A percentile compares a stretch with the other conserved stretches of the same genome.
Conservation (phyloP, 139 green algal species). For the Chlamydomonas asymmetrica region DNA sequence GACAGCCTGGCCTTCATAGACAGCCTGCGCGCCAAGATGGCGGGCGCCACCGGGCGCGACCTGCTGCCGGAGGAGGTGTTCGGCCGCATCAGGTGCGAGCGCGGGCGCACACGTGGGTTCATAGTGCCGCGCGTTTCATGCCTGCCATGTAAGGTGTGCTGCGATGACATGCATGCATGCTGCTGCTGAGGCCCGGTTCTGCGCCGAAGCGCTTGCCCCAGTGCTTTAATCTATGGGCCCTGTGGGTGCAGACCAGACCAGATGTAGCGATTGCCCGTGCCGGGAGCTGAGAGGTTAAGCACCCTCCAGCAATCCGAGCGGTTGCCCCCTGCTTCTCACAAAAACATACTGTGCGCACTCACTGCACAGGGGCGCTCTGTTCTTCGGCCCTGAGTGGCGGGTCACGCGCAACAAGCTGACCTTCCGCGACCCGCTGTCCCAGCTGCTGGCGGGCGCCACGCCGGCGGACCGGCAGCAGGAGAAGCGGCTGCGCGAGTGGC, state of each 20-base stretch:
- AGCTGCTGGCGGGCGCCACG: conserved; percentile 58
- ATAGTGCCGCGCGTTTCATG: too few relatives aligned
- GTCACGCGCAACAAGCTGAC: conserved; percentile 84
- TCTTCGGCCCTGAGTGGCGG: conserved; percentile 74
- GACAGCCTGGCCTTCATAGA: conserved; percentile 76
- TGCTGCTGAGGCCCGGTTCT: too few relatives aligned
- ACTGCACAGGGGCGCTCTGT: conserved; percentile 68
- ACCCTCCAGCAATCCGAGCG: neutral
- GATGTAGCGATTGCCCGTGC: too few relatives aligned
- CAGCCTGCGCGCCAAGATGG: conserved; percentile 48
- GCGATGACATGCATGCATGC: too few relatives aligned
- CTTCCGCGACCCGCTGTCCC: conserved; percentile 68
- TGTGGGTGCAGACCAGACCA: too few relatives aligned
- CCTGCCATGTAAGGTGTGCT: too few relatives aligned
- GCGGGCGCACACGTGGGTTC: too few relatives aligned
- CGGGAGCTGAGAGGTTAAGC: too few relatives aligned
- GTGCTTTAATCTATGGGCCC: too few relatives aligned
- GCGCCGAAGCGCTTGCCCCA: too few relatives aligned
- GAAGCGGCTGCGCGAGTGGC: conserved; percentile 66
- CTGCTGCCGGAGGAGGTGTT: conserved; percentile 75
- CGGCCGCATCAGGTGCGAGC: conserved; percentile 45
- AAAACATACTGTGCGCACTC: neutral
- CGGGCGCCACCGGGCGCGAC: conserved; percentile 49
- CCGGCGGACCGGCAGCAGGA: conserved; percentile 60
- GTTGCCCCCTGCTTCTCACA: neutral